A percentile compares a stretch with the other conserved stretches of the same genome.
Conservation (phyloP, 352 stramenopile species). For the Globisporangium yorkense region DNA sequence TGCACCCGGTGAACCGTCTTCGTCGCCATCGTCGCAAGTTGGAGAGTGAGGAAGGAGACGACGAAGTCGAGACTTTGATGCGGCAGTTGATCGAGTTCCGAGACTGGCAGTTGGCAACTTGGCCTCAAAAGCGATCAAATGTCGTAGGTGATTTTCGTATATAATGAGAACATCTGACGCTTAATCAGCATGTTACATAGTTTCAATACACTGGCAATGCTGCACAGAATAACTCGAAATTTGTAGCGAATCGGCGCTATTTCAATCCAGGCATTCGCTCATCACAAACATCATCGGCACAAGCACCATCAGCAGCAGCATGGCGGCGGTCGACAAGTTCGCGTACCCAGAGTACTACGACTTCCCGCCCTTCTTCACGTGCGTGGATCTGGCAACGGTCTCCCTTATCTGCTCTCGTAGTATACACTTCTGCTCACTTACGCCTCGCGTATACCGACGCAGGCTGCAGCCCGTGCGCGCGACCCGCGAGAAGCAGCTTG, state of each 20-base stretch:
- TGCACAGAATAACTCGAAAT: too few relatives aligned
- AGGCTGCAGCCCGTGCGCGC: conserved; percentile 76
- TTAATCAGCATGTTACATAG: too few relatives aligned
- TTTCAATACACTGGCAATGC: too few relatives aligned
- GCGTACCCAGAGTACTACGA: conserved; percentile 84
- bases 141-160: too few relatives aligned
- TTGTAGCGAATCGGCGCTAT: not conserved
- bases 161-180: too few relatives aligned
- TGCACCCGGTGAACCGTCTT: conserved; percentile 8
- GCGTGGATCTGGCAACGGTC: not conserved
- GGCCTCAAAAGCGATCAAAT: too few relatives aligned
- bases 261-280: not conserved
- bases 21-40: conserved; percentile 9
- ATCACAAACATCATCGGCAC: not conserved
- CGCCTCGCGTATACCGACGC: not conserved
- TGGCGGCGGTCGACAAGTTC: conserved; percentile 58
- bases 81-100: too few relatives aligned
- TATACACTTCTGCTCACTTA: too few relatives aligned
- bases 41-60: not conserved
- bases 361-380: conserved; percentile 86
- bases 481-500: conserved; percentile 83
- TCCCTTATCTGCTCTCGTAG: not conserved
- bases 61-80: too few relatives aligned
- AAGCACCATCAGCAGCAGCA: not conserved
- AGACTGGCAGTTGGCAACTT: too few relatives aligned